phyloP scores from a whole-genome alignment of 139 green algal species.

The Zygnema circumcarinatum region DNA sequence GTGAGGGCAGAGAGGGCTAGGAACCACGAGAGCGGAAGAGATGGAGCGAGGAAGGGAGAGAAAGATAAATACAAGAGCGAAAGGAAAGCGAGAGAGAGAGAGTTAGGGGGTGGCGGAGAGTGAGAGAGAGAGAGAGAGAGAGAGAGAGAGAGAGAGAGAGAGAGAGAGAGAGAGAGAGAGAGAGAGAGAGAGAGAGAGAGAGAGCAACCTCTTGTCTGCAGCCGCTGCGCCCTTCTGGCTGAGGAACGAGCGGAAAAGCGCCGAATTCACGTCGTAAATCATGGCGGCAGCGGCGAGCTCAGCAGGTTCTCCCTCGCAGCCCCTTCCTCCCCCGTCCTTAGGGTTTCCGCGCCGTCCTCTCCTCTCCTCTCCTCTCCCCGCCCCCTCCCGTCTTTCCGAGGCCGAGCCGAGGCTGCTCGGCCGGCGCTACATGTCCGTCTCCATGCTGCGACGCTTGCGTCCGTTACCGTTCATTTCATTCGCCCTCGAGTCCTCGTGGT shows the following conservation, averaged over 20 bases:
- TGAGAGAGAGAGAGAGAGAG: neutral
- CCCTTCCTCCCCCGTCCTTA: too few species aligned
- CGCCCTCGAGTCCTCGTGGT: too few species aligned
- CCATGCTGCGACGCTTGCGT: too few species aligned
- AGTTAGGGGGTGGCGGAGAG: neutral
- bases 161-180: neutral
- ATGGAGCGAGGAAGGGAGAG: neutral
- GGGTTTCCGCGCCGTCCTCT: too few species aligned
- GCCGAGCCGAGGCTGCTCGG: too few species aligned
- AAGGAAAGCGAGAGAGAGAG: neutral
- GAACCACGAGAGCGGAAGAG: neutral
- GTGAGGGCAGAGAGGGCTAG: neutral
- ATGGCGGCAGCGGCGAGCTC: conserved; percentile 18
- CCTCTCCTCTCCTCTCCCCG: too few species aligned
- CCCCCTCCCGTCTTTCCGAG: too few species aligned
- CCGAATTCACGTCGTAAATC: conserved; percentile 59
- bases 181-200: neutral
- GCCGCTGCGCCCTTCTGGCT: conserved; percentile 32
- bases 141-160: neutral
- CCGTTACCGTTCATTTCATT: too few species aligned
- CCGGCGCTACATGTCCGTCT: too few species aligned
- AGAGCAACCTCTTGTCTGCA: neutral
- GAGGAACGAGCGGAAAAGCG: conserved; percentile 58
- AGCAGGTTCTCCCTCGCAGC: too few species aligned
- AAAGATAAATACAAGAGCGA: neutral